Evolutionary conservation across 1,139 yeast genomes (phyloP), one percentile per base, ranked within the genome.

Genomic region (Saccharomyces hybrid): DNA sequence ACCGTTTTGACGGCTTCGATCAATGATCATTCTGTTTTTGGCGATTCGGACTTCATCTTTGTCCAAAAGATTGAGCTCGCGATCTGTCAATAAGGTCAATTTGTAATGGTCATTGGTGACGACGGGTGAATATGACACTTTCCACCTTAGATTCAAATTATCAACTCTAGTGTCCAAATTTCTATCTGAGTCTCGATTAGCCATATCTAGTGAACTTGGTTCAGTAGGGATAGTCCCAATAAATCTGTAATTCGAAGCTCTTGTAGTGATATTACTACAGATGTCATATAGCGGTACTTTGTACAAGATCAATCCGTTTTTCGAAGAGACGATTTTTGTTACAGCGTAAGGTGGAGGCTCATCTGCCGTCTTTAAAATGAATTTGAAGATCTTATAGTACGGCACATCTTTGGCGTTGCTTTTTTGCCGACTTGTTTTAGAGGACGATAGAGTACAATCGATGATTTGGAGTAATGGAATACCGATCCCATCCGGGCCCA

Each of bases 401-500:
- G 55, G 55, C 11, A 48, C 32, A 8, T 53, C 31, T 2, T 51
- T 49, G 7, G 28, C 47, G 4, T 29, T 2, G 26, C 19, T 26
- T 7, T 52, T 52, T 8, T 28, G 19, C 28, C 12, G 11, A 26
- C 42, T n/a, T 48, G 38, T 4, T 44, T 34, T 16, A 11, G 24
- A 16, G 19, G 19, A 38, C 26, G 44, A n/a, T 38, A 6, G 12
- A 8, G n/a, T 38, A 24, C 24, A 38, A 38, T 31, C 31, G 3
- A 31, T 24, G 12, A 59, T 56, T n/a, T 54, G 56, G 24, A 59
- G 26, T 44, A 59, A 46, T 2, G 60, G 61, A 8, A 58, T 51
- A 11, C 61, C 61, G 19, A 58, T 54, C 11, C 60, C 61, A 16
- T 58, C 55, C 4, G 53, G 44, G 38, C 54, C 50, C 31, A 54